A percentile compares a stretch with the other conserved stretches of the same genome.
These are phyloP conservation scores for Gonium pectorale DNA, from an alignment of 139 green algal species.

Conservation along the genomic window DNA sequence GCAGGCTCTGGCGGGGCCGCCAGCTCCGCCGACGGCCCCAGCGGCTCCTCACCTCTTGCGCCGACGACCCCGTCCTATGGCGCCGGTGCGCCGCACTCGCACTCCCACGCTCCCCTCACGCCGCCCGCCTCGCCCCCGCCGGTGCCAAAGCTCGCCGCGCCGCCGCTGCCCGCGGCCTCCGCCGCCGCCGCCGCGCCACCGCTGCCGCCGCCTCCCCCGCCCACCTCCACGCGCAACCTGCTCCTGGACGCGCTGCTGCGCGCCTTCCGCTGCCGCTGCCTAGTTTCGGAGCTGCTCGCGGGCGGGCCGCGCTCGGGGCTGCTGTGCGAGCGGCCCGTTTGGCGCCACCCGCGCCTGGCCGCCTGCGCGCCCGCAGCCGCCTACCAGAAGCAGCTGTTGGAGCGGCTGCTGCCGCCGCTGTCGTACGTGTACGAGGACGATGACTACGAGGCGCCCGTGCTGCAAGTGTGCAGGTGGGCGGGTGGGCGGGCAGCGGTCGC, in stretches of 20 bases:
- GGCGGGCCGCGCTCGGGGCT: not conserved
- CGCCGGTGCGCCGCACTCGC: too few relatives aligned
- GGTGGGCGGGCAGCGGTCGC: not conserved
- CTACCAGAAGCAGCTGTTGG: constrained; percentile 37
- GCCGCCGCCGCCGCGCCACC: not conserved
- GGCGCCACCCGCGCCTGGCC: constrained; percentile 37
- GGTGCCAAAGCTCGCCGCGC: not conserved
- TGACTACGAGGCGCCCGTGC: constrained; percentile 36
- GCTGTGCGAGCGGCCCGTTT: constrained; percentile 24
- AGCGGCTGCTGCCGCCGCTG: constrained; percentile 25
- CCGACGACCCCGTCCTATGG: too few relatives aligned
- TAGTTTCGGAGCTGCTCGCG: not conserved
- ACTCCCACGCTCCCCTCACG: too few relatives aligned
- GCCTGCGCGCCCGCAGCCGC: constrained; percentile 28
- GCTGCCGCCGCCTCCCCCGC: not conserved
- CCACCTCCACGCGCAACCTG: not conserved
- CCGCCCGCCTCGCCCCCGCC: too few relatives aligned
- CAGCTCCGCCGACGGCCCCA: too few relatives aligned
- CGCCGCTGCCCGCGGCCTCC: not conserved
- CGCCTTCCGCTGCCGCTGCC: constrained; percentile 25
- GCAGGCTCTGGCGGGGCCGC: too few relatives aligned
- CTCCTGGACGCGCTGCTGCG: constrained; percentile 4
- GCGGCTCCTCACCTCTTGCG: too few relatives aligned
- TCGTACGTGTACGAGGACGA: constrained; percentile 48
- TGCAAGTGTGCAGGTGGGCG: constrained; percentile 13